Base-by-base conservation (phyloP, 768 basidiomycete species). In the Galerina marginata region DNA sequence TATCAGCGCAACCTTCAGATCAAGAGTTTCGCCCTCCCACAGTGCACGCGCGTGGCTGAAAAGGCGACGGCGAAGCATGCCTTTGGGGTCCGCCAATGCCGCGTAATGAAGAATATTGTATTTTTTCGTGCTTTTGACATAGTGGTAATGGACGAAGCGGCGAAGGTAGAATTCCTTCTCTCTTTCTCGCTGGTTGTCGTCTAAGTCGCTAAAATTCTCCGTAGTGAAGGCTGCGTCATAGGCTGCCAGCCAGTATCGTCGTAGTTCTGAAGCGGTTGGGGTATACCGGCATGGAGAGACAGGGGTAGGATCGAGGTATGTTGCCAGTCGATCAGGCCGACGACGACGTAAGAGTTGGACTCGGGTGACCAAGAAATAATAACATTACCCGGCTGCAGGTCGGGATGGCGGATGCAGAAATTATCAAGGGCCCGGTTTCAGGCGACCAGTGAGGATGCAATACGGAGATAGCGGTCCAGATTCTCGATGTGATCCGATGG, bases 371-470 rank as follows among this genome's bases (percentile, higher is more conserved):
- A 73, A 12, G 74, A 76, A 40, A 85, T 78, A 59, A 82, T 71
- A 74, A 85, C 70, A 65, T 86, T 83, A 75, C 68, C 78, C 56
- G 60, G 77, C 67, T 80, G 76, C 75, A 82, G 80, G 68, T 86
- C 82, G 55, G 74, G 81, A 74, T 84, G 82, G 69, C 82, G 82
- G 72, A 85, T 83, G 70, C 75, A 56, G 74, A 84, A 85, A 67
- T 59, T 67, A 68, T 58, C 2, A 66, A 81, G 73, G 66, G 74
- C 56, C 0, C 71, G 65, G 71, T 83, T 54, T 59, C 53, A 77
- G 49, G 81, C 73, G 61, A 81, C 46, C 69, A 84, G 81, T 50
- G 76, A 82, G 16, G 82, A 66, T 14, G 75, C 72, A 61, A 84
- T 77, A 76, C 58, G 71, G 63, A 81, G 80, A 65, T 83, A 83